phyloP scores from a whole-genome alignment of 2,329 filamentous ascomycete genomes.

The Rhynchosporium secalis region DNA sequence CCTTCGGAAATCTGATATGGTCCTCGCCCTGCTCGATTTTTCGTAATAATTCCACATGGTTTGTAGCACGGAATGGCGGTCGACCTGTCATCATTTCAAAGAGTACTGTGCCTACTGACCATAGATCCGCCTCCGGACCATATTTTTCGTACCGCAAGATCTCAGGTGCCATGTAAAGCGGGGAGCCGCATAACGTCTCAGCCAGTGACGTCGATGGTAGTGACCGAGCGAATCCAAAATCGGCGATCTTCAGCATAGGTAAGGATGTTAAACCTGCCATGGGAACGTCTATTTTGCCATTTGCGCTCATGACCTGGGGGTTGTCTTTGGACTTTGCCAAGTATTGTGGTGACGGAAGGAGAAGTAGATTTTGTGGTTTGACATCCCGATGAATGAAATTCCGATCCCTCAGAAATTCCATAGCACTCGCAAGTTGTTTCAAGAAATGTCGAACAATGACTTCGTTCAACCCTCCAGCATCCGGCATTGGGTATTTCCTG shows the following conservation, averaged over 20 bases:
- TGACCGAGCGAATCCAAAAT: constrained; percentile 97
- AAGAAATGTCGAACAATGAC: constrained; percentile 95
- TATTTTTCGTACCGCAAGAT: constrained; percentile 97
- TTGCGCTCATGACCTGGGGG: constrained; percentile 73
- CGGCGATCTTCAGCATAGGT: constrained; percentile 95
- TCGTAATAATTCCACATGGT: constrained; percentile 89
- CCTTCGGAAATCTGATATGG: constrained; percentile 76
- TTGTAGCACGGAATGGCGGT: constrained; percentile 87
- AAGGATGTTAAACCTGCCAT: constrained; percentile 78
- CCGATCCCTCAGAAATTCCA: constrained; percentile 80
- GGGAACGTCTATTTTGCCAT: constrained; percentile 78
- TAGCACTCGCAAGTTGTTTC: constrained; percentile 88
- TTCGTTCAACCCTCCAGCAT: constrained; percentile 86
- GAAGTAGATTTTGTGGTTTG: constrained; percentile 92
- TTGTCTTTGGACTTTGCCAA: constrained; percentile 59
- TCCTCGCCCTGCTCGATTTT: constrained; percentile 91
- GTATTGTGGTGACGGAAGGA: constrained; percentile 79
- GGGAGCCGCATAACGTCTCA: constrained; percentile 94
- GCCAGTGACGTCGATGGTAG: constrained; percentile 88
- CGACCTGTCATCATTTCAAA: constrained; percentile 93
- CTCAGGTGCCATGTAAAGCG: constrained; percentile 97
- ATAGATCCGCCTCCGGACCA: constrained; percentile 93
- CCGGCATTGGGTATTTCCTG: constrained; percentile 83
- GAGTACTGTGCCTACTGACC: constrained; percentile 94
- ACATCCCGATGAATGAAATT: constrained; percentile 96